These are phyloP conservation scores for Colletotrichum spinosum DNA, from an alignment of 2,329 filamentous ascomycete genomes.

Conservation along the genomic window DNA sequence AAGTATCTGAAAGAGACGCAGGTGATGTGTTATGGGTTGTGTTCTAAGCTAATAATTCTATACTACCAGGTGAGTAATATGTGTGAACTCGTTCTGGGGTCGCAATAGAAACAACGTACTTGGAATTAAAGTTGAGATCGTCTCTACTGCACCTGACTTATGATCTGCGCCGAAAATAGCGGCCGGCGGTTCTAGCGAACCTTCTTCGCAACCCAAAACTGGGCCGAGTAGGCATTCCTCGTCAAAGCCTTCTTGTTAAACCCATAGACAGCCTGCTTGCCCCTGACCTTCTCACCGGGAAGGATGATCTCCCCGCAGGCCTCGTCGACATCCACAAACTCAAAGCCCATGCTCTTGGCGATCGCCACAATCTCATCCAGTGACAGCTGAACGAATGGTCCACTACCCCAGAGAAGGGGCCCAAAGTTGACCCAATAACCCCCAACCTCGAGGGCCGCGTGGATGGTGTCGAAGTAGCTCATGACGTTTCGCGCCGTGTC, in stretches of 20 bases:
- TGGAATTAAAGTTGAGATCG: too few species aligned
- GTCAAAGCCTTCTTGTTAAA: constrained; percentile 63
- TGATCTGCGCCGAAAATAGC: too few species aligned
- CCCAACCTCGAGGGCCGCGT: constrained; percentile 56
- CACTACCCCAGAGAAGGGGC: constrained; percentile 65
- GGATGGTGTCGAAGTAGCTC: constrained; percentile 65
- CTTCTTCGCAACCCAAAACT: constrained; percentile 62
- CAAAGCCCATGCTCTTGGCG: constrained; percentile 62
- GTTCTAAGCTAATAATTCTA: too few species aligned
- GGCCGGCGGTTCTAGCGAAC: background rate
- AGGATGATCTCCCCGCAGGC: constrained; percentile 57
- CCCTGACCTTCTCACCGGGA: constrained; percentile 53
- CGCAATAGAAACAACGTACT: too few species aligned
- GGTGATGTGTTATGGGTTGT: too few species aligned
- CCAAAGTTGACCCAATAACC: constrained; percentile 69
- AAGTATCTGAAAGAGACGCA: too few species aligned
- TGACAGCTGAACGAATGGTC: constrained; percentile 65
- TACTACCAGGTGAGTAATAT: too few species aligned
- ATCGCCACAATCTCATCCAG: constrained; percentile 64
- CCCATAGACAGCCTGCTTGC: constrained; percentile 63
- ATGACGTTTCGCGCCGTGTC: constrained; percentile 69
- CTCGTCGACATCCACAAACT: constrained; percentile 57
- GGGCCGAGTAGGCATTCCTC: constrained; percentile 65
- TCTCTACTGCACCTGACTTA: too few species aligned
- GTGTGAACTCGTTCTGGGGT: too few species aligned